phyloP scores from a whole-genome alignment of 345 rosid species.

The Brassica nigra region DNA sequence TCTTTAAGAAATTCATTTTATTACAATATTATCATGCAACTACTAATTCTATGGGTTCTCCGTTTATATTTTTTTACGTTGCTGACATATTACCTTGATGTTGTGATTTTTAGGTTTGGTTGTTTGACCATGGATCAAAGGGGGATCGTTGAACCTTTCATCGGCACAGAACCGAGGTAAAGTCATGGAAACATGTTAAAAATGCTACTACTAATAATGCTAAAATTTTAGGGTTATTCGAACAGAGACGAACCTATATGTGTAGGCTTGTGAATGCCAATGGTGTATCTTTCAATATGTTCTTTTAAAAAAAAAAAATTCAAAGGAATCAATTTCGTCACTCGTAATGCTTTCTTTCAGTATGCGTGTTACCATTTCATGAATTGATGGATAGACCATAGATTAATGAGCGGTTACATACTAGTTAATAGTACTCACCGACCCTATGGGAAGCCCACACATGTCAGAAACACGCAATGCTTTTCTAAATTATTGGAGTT shows the following conservation, averaged over 20 bases:
- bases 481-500: not conserved
- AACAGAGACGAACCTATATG: constrained; percentile 25
- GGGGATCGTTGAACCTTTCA: constrained; percentile 10
- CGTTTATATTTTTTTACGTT: not conserved
- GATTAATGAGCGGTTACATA: constrained; percentile 15
- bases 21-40: not conserved
- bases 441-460: constrained; percentile 11
- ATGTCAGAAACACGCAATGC: constrained; percentile 9
- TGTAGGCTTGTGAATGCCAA: constrained; percentile 40
- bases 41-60: not conserved
- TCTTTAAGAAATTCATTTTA: not conserved
- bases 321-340: constrained; percentile 2
- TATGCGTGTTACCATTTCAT: not conserved
- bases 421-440: constrained; percentile 7
- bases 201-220: constrained; percentile 27
- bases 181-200: constrained; percentile 23
- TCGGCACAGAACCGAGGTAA: constrained; percentile 1
- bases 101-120: constrained; percentile 7
- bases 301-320: not conserved
- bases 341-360: not conserved
- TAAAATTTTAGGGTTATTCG: constrained; percentile 28
- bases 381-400: not conserved
- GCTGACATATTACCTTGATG: constrained; percentile 7
- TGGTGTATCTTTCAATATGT: constrained; percentile 20
- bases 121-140: constrained; percentile 3